phyloP scores from a whole-genome alignment of 2,329 filamentous ascomycete species.

The Aspergillus novofumigatus region DNA sequence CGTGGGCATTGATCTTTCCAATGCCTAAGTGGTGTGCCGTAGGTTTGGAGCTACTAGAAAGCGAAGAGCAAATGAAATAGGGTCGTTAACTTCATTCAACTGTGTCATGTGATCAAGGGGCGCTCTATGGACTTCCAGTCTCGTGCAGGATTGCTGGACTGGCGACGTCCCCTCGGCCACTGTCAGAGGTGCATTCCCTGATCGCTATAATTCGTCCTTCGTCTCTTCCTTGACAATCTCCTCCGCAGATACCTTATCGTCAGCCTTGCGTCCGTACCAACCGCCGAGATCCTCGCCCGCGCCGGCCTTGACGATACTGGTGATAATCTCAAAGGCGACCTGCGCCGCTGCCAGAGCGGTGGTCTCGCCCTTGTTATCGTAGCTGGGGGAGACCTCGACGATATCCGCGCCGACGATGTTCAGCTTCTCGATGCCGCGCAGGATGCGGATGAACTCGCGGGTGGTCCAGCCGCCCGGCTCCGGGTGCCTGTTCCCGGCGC shows the following conservation, averaged over 20 bases:
- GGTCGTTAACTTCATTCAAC: background rate
- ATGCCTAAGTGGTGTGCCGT: background rate
- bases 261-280: conserved; percentile 34
- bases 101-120: background rate
- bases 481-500: conserved; percentile 75
- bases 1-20: background rate
- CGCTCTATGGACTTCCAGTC: background rate
- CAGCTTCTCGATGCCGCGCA: conserved; percentile 74
- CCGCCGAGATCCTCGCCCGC: conserved; percentile 36
- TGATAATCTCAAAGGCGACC: conserved; percentile 81
- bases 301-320: conserved; percentile 48
- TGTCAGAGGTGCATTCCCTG: conserved; percentile 4
- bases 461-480: conserved; percentile 91
- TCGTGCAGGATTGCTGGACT: background rate
- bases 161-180: background rate
- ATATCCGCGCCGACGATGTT: conserved; percentile 88
- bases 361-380: conserved; percentile 74
- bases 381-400: conserved; percentile 82
- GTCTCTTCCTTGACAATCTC: conserved; percentile 17
- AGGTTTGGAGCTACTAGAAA: no score
- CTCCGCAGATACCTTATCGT: conserved; percentile 13
- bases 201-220: conserved; percentile 29
- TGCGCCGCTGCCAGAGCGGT: conserved; percentile 81
- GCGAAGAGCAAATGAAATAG: no score
- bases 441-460: conserved; percentile 76